These are phyloP conservation scores for Vitis hybrid DNA, from an alignment of 177 flowering plant genomes.

Conservation along the genomic window DNA sequence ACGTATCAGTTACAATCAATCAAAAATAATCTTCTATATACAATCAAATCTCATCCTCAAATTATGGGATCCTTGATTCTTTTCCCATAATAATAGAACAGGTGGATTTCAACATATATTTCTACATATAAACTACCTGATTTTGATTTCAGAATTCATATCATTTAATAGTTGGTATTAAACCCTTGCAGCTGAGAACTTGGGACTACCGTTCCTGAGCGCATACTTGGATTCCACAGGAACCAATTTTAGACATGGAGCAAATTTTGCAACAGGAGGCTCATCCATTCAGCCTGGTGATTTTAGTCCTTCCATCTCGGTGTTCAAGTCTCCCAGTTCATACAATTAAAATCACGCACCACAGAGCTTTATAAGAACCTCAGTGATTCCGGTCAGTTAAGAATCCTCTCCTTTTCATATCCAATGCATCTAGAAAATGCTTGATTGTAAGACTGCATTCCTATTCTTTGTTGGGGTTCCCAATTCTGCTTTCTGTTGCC, in stretches of 20 bases:
- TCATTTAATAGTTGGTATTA: background rate
- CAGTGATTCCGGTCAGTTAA: conserved; percentile 8
- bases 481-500: too few species aligned
- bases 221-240: conserved; percentile 58
- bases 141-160: background rate
- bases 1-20: too few species aligned
- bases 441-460: too few species aligned
- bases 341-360: conserved; percentile 46
- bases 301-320: conserved; percentile 53
- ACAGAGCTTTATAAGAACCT: conserved; percentile 23
- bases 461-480: too few species aligned
- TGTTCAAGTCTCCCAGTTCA: conserved; percentile 53
- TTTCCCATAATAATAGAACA: too few species aligned
- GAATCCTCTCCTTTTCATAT: conserved; percentile 1
- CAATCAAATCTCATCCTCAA: too few species aligned
- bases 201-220: conserved; percentile 51
- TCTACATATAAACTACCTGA: background rate
- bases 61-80: too few species aligned
- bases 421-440: too few species aligned
- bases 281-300: conserved; percentile 53
- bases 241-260: conserved; percentile 51
- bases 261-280: conserved; percentile 66
- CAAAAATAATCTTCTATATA: too few species aligned
- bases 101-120: too few species aligned
- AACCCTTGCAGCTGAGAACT: conserved; percentile 46